A percentile compares a stretch with the other conserved stretches of the same genome.
Evolutionary conservation across 1,139 yeast species (phyloP).

Genomic region (Debaryomyces psychrophilus): DNA sequence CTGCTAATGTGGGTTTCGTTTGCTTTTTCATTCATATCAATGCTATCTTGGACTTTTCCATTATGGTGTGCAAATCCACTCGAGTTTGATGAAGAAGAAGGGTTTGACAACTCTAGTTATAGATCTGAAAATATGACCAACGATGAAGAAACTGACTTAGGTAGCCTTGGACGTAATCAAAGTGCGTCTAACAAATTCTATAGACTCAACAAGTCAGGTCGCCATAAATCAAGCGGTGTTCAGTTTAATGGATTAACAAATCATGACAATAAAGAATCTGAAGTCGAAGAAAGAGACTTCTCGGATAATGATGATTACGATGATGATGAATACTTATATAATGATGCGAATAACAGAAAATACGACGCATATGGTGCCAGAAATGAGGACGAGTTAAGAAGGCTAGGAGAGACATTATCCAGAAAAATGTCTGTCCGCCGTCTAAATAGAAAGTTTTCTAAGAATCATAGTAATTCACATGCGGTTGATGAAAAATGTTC

Average conservation of each 20-base stretch:
- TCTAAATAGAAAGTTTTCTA: slow-evolving; percentile 18
- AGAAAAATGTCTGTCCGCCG: slow-evolving; percentile 32
- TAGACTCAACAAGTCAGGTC: neutral
- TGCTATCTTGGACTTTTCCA: slow-evolving; percentile 43
- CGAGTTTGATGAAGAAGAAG: slow-evolving; percentile 26
- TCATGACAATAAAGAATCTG: neutral
- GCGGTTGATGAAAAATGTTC: slow-evolving; percentile 12
- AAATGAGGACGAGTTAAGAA: slow-evolving; percentile 33
- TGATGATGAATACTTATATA: slow-evolving; percentile 4
- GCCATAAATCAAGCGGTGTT: slow-evolving; percentile 1
- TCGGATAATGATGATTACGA: slow-evolving; percentile 4
- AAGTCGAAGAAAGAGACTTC: neutral
- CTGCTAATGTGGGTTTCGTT: slow-evolving; percentile 42
- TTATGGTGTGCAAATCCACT: slow-evolving; percentile 51
- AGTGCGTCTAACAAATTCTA: neutral
- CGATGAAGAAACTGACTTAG: neutral
- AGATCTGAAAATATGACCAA: slow-evolving; percentile 5
- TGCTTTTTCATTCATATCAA: slow-evolving; percentile 27
- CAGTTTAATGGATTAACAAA: neutral
- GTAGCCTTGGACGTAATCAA: neutral
- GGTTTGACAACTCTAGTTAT: slow-evolving; percentile 12
- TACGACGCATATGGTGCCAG: slow-evolving; percentile 1
- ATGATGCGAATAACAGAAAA: neutral
- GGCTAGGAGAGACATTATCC: slow-evolving; percentile 37
- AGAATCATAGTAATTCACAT: slow-evolving; percentile 8